Evolutionary conservation across 148 eudicot species (phyloP).

Genomic region (Cornus suecica): DNA sequence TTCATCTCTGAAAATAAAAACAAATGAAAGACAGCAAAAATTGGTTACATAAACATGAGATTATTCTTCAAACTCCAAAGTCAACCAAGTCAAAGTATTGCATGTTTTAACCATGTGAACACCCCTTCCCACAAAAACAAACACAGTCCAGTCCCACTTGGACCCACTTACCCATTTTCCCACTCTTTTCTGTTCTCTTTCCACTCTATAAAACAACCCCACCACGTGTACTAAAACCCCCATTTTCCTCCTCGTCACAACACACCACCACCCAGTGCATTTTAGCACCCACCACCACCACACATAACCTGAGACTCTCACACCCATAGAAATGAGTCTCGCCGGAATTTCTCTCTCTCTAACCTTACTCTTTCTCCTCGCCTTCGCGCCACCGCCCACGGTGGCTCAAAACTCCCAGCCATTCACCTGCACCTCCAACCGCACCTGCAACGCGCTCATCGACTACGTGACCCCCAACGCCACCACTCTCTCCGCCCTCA

Average conservation of each 20-base stretch:
- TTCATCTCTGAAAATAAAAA: no score
- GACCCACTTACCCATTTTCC: not conserved
- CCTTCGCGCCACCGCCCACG: not conserved
- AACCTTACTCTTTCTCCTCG: not conserved
- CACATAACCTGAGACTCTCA: not conserved
- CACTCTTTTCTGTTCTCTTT: not conserved
- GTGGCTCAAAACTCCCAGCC: not conserved
- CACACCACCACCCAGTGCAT: no score
- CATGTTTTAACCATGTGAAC: no score
- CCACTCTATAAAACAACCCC: no score
- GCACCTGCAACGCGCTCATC: constrained; percentile 48
- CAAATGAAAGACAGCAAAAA: no score
- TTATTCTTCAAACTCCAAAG: no score
- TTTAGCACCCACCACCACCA: no score
- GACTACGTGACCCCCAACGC: constrained; percentile 61
- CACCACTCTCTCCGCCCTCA: constrained; percentile 52
- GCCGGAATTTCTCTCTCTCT: not conserved
- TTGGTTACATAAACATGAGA: no score
- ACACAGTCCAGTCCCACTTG: no score
- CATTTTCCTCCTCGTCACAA: no score
- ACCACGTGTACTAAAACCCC: no score
- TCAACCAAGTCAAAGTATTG: no score
- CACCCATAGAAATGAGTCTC: not conserved
- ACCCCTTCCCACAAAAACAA: not conserved
- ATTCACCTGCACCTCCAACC: constrained; percentile 47